Base-by-base conservation (phyloP, 257 asterid species). In the Salvia miltiorrhiza region DNA sequence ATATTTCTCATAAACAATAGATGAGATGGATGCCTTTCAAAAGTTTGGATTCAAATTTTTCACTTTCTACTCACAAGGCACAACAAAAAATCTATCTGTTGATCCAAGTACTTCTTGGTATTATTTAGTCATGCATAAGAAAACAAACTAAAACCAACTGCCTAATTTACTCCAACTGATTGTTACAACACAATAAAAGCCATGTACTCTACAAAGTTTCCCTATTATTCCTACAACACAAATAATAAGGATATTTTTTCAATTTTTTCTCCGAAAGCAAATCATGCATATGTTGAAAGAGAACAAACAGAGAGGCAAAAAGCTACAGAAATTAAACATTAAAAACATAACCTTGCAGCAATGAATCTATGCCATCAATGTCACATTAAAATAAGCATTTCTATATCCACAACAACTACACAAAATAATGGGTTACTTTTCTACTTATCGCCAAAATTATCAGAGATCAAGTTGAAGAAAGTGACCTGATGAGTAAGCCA, bases 401-500 rank as follows among this genome's bases (percentile, higher is more conserved):
- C 4, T 49, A 55, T 37, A 54, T 65, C 32, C 65, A 39, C 54
- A 71, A 39, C 56, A 39, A 65, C 57, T 56, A 12, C 21, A 47
- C 57, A 33, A 55, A 20, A 28, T 37, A 69, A 26, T 65, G 44
- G 32, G 4, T 35, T 7, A 9, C 9, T 32, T 62, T 8, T 59
- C 47, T n/a, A 9, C 9, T 58, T 7, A 33, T 9, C 20, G 43
- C 37, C 54, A 40, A 12, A 21, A 63, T n/a, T 8, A 44, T 24
- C 2, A 70, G 13, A 9, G 40, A 19, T 4, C 12, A 77, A 43
- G 49, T 56, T 55, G 33, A 20, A 50, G 32, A 65, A 32, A 63
- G 63, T 33, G 24, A 90, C 98, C 94, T 82, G 83, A 87, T 93
- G 98, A 72, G 92, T 90, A 14, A 88, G 67, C 98, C 87, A 87